Evolutionary conservation across 345 rosid genomes (phyloP).

Genomic region (Syzygium grande): DNA sequence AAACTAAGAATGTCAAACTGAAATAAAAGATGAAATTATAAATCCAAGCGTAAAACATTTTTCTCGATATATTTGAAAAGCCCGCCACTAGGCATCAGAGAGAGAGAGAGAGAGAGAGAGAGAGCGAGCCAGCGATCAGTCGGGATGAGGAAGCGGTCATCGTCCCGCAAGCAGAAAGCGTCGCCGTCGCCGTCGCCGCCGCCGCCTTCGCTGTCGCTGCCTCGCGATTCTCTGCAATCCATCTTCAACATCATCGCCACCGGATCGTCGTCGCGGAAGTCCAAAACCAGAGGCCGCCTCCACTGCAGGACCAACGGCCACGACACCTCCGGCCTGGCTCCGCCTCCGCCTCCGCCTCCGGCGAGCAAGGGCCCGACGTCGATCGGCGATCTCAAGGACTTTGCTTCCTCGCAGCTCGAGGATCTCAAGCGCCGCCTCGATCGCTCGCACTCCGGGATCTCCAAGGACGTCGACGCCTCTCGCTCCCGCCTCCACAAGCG

Average conservation of each 20-base stretch:
- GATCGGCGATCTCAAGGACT: constrained; percentile 30
- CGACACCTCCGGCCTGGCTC: not conserved
- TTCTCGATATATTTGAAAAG: not conserved
- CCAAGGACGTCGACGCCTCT: constrained; percentile 43
- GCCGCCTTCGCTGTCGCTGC: not conserved
- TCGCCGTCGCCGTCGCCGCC: not conserved
- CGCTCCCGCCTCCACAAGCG: constrained; percentile 47
- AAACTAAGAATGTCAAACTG: not conserved
- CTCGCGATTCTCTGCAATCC: not conserved
- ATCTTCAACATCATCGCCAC: not conserved
- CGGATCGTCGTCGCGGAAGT: not conserved
- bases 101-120: not conserved
- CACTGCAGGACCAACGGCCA: not conserved
- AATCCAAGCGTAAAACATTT: not conserved
- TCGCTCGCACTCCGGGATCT: constrained; percentile 40
- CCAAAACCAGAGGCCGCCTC: not conserved
- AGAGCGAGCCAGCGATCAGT: not conserved
- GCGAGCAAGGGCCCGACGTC: constrained; percentile 13
- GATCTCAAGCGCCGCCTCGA: constrained; percentile 34
- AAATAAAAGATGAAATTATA: not conserved
- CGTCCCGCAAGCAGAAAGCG: not conserved
- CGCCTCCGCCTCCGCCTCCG: not conserved
- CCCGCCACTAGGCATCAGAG: constrained; percentile 5
- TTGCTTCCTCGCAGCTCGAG: constrained; percentile 27
- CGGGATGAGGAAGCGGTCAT: not conserved